These are phyloP conservation scores for Apiospora saccharicola DNA, from an alignment of 2,329 filamentous ascomycete genomes.

Conservation along the genomic window DNA sequence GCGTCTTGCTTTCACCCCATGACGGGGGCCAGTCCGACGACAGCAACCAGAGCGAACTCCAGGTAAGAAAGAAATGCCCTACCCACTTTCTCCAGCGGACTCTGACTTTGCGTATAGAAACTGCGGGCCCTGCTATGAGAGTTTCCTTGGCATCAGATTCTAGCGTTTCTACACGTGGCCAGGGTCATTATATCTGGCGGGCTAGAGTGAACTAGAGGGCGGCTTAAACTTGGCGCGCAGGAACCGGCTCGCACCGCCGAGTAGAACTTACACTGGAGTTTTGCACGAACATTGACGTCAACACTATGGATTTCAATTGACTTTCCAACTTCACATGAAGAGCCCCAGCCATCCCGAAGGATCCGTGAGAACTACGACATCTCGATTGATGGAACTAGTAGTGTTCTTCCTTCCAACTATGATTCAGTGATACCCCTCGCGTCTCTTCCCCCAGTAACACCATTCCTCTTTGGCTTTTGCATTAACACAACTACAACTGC, in stretches of 20 bases:
- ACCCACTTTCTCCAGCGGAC: too few species aligned
- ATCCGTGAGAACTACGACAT: not conserved
- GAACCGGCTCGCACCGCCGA: not conserved
- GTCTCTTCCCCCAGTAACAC: not conserved
- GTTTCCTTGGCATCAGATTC: not conserved
- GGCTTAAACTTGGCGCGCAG: not conserved
- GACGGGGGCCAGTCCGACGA: slow-evolving; percentile 25
- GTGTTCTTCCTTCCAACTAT: not conserved
- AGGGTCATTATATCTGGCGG: not conserved
- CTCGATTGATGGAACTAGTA: not conserved
- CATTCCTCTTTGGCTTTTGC: not conserved
- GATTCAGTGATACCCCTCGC: not conserved
- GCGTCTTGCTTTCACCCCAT: slow-evolving; percentile 26
- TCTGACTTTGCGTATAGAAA: slow-evolving; percentile 10
- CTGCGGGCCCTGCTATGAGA: slow-evolving; percentile 11
- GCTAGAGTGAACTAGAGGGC: not conserved
- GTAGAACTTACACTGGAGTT: not conserved
- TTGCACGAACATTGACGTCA: not conserved
- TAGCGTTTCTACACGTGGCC: not conserved
- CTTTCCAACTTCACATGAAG: not conserved
- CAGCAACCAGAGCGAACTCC: slow-evolving; percentile 12
- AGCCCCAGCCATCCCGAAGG: not conserved
- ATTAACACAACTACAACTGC: not conserved
- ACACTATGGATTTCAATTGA: slow-evolving; percentile 1
- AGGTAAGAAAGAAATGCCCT: slow-evolving; percentile 23